phyloP scores from a whole-genome alignment of 257 asterid species.

The Penstemon eatonii region DNA sequence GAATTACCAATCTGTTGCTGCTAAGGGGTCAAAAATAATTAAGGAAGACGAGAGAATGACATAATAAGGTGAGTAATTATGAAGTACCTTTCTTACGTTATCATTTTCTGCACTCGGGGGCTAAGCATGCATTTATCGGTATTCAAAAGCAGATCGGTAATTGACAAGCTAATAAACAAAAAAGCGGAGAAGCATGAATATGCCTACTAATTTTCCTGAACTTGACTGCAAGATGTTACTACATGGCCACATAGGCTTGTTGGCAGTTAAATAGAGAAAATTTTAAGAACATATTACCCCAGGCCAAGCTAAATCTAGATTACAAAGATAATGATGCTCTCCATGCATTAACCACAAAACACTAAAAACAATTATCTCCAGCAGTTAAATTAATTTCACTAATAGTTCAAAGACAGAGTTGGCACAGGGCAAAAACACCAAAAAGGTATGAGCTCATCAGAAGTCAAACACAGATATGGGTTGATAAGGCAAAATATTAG shows the following conservation, averaged over 20 bases:
- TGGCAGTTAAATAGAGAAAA: neutral
- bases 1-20: constrained; percentile 15
- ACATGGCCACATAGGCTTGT: neutral
- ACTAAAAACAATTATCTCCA: neutral
- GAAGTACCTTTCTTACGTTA: no score
- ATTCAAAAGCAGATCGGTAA: constrained; percentile 4
- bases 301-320: neutral
- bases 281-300: neutral
- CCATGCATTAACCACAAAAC: constrained; percentile 6
- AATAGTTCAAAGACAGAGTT: constrained; percentile 2
- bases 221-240: neutral
- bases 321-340: neutral
- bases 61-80: neutral
- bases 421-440: constrained; percentile 25
- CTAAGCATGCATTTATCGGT: neutral
- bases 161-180: constrained; percentile 3
- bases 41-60: constrained; percentile 11
- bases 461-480: constrained; percentile 4
- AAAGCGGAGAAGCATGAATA: constrained; percentile 6
- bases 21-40: neutral
- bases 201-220: constrained; percentile 10
- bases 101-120: no score
- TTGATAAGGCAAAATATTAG: neutral
- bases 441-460: constrained; percentile 18
- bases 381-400: constrained; percentile 14